A percentile compares a stretch with the other conserved stretches of the same genome.
phyloP scores from a whole-genome alignment of 2,329 filamentous ascomycete genomes.

The Paraphaeosphaeria sporulosa region DNA sequence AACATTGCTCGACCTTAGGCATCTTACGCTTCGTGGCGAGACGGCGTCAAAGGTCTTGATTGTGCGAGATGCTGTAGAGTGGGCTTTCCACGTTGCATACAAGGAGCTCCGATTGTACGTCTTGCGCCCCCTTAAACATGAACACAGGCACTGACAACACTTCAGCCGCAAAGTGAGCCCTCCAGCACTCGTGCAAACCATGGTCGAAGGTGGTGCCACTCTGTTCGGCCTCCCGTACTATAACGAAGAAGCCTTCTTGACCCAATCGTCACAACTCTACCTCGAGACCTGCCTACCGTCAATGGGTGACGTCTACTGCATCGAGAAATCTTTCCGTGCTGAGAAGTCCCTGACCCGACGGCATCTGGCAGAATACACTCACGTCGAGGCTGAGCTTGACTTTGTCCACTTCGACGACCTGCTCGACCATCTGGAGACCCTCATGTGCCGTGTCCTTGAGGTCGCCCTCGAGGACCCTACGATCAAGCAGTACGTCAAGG shows the following conservation, averaged over 20 bases:
- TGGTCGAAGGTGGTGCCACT: constrained; percentile 91
- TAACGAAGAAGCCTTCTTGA: constrained; percentile 88
- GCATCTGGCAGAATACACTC: constrained; percentile 94
- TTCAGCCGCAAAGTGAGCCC: constrained; percentile 78
- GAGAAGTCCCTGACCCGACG: constrained; percentile 95
- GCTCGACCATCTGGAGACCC: constrained; percentile 82
- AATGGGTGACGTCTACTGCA: constrained; percentile 94
- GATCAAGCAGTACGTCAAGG: constrained; percentile 76
- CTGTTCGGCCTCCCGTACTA: constrained; percentile 92
- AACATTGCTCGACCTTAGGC: constrained; percentile 80
- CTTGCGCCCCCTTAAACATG: background rate
- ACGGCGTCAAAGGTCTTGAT: constrained; percentile 85
- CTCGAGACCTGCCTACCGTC: constrained; percentile 92
- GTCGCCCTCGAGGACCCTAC: constrained; percentile 75
- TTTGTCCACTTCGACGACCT: constrained; percentile 94
- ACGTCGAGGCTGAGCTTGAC: constrained; percentile 95
- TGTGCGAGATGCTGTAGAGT: constrained; percentile 81
- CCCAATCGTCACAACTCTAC: constrained; percentile 96
- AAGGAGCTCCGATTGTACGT: constrained; percentile 71
- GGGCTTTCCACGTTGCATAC: constrained; percentile 81
- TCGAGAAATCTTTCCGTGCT: constrained; percentile 98
- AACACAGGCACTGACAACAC: background rate
- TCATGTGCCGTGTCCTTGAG: constrained; percentile 88
- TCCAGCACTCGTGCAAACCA: constrained; percentile 90
- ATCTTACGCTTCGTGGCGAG: constrained; percentile 85